A percentile compares a stretch with the other conserved stretches of the same genome.
Evolutionary conservation across 495 filamentous ascomycete species (phyloP).

Genomic region (Amniculicola lignicola): DNA sequence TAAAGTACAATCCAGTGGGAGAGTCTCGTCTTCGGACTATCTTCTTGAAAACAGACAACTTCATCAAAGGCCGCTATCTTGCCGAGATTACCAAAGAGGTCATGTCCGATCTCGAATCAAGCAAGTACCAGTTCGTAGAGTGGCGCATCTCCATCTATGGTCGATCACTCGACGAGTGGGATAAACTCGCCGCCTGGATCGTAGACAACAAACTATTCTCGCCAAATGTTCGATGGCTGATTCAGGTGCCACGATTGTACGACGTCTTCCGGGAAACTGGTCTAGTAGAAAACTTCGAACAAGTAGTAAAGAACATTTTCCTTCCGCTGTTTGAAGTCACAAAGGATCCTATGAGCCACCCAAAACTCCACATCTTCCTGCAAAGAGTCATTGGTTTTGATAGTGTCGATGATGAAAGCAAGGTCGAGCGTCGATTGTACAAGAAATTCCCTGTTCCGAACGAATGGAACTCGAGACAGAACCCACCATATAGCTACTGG

Average conservation of each 20-base stretch:
- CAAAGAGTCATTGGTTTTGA: slow-evolving; percentile 96
- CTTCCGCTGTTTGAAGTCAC: slow-evolving; percentile 94
- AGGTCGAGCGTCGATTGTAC: slow-evolving; percentile 84
- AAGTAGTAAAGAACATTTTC: slow-evolving; percentile 89
- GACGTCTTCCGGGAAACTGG: slow-evolving; percentile 89
- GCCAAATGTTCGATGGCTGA: slow-evolving; percentile 94
- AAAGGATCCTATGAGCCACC: slow-evolving; percentile 77
- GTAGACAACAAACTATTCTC: slow-evolving; percentile 97
- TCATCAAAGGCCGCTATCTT: slow-evolving; percentile 90
- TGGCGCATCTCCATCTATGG: slow-evolving; percentile 98
- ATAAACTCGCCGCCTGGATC: slow-evolving; percentile 97
- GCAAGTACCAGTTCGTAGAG: slow-evolving; percentile 99
- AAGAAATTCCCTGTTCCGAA: slow-evolving; percentile 89
- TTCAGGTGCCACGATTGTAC: slow-evolving; percentile 91
- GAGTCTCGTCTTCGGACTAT: slow-evolving; percentile 93
- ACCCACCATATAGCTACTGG: slow-evolving; percentile 98
- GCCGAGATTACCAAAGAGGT: slow-evolving; percentile 98
- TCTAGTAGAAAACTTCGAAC: slow-evolving; percentile 83
- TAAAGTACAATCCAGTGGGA: slow-evolving; percentile 97
- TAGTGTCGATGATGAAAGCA: slow-evolving; percentile 97
- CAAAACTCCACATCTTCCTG: slow-evolving; percentile 90
- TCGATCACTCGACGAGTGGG: slow-evolving; percentile 88
- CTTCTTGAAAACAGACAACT: slow-evolving; percentile 98
- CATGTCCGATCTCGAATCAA: slow-evolving; percentile 94
- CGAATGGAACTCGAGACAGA: slow-evolving; percentile 85